phyloP scores from a whole-genome alignment of 2,329 filamentous ascomycete genomes.

The Arthrocladium fulminans region DNA sequence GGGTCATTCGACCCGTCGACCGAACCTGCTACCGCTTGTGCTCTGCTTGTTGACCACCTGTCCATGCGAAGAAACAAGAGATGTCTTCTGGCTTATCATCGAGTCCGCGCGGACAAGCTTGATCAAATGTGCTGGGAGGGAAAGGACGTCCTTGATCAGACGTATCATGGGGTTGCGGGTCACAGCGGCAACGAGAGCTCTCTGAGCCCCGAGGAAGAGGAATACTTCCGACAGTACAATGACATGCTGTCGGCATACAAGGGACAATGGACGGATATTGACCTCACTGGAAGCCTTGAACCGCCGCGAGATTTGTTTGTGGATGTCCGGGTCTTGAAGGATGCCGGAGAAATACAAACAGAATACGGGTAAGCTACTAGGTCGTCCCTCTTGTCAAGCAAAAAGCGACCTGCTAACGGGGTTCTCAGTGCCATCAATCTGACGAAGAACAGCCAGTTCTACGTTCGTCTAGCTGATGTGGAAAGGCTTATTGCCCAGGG shows the following conservation, averaged over 20 bases:
- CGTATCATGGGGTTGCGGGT: slow-evolving; percentile 10
- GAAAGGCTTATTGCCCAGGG: slow-evolving; percentile 89
- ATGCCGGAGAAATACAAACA: slow-evolving; percentile 96
- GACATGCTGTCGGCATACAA: slow-evolving; percentile 94
- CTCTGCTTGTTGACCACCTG: slow-evolving; percentile 83
- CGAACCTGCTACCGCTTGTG: slow-evolving; percentile 76
- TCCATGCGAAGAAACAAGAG: slow-evolving; percentile 95
- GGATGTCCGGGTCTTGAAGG: slow-evolving; percentile 88
- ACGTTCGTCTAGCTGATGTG: slow-evolving; percentile 90
- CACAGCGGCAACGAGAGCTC: slow-evolving; percentile 45
- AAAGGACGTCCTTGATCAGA: slow-evolving; percentile 64
- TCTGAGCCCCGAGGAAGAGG: slow-evolving; percentile 89
- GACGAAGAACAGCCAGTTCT: slow-evolving; percentile 97
- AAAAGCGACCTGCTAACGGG: not conserved
- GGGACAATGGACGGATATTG: slow-evolving; percentile 96
- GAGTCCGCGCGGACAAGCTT: slow-evolving; percentile 78
- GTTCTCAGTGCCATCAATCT: slow-evolving; percentile 71
- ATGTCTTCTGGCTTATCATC: slow-evolving; percentile 88
- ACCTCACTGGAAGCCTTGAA: slow-evolving; percentile 85
- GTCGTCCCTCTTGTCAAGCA: not conserved
- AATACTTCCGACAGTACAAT: slow-evolving; percentile 85
- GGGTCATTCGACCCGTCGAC: slow-evolving; percentile 76
- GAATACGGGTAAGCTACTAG: slow-evolving; percentile 74
- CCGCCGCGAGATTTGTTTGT: slow-evolving; percentile 95
- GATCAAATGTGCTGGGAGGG: slow-evolving; percentile 93